These are phyloP conservation scores for Globisporangium barbulae DNA, from an alignment of 352 stramenopile genomes.

Conservation along the genomic window DNA sequence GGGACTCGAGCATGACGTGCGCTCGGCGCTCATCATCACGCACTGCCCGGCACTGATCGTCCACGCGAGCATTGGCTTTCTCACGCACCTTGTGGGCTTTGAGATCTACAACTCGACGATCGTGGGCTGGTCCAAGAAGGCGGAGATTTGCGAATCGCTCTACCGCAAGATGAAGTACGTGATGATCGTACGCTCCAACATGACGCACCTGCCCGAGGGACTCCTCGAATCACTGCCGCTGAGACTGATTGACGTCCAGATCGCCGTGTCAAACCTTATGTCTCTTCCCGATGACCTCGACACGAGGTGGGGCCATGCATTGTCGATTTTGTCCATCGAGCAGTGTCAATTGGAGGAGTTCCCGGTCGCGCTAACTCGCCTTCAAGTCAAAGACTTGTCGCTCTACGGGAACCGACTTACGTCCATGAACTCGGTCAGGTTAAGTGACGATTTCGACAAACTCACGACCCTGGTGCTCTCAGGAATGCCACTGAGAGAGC, in stretches of 20 bases:
- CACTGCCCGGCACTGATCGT: conserved; percentile 18
- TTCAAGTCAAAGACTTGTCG: conserved; percentile 3
- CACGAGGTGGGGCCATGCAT: not conserved
- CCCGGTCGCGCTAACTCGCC: not conserved
- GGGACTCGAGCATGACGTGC: conserved; percentile 10
- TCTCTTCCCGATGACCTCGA: conserved; percentile 15
- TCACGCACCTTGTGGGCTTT: conserved; percentile 18
- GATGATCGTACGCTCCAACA: conserved; percentile 13
- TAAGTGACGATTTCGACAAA: not conserved
- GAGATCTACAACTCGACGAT: conserved; percentile 23
- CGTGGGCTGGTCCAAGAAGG: conserved; percentile 10
- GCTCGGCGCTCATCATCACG: conserved; percentile 16
- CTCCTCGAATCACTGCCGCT: conserved; percentile 10
- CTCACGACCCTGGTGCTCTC: conserved; percentile 2
- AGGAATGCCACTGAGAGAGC: conserved; percentile 7
- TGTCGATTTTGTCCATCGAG: conserved; percentile 3
- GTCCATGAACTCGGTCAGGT: not conserved
- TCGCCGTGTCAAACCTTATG: conserved; percentile 17
- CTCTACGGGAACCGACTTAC: not conserved
- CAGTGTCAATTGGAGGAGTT: conserved; percentile 2
- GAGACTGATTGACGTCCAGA: conserved; percentile 16
- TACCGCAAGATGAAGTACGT: conserved; percentile 12
- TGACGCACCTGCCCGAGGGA: conserved; percentile 12
- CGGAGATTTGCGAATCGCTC: not conserved
- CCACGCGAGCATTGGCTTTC: conserved; percentile 7